Evolutionary conservation across 2,329 filamentous ascomycete species (phyloP).

Genomic region (Penicillium verrucosum): DNA sequence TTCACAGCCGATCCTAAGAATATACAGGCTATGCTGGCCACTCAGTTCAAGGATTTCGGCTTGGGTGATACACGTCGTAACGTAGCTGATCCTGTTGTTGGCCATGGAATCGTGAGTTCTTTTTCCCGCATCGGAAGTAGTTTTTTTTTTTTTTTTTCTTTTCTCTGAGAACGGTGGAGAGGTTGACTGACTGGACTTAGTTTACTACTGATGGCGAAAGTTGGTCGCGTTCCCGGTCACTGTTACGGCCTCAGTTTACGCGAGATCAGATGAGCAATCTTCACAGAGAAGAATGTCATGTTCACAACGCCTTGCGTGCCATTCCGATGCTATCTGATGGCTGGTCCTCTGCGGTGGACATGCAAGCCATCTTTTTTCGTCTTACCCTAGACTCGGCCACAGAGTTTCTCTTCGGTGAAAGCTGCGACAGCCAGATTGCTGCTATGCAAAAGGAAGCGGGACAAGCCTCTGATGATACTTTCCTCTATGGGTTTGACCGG

Average conservation of each 20-base stretch:
- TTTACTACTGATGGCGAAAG: slow-evolving; percentile 49
- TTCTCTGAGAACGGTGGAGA: background rate
- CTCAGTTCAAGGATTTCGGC: background rate
- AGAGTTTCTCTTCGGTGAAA: slow-evolving; percentile 62
- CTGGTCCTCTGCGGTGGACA: slow-evolving; percentile 49
- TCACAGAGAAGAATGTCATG: slow-evolving; percentile 59
- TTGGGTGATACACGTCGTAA: background rate
- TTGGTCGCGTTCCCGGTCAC: slow-evolving; percentile 47
- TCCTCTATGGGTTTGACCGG: background rate
- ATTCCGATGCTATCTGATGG: slow-evolving; percentile 54
- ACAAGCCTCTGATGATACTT: background rate
- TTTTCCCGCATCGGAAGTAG: background rate
- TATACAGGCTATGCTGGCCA: background rate
- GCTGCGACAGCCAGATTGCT: background rate
- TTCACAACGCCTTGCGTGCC: slow-evolving; percentile 27
- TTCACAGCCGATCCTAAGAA: background rate
- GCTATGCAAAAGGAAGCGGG: background rate
- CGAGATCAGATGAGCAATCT: slow-evolving; percentile 53
- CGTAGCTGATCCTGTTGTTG: background rate
- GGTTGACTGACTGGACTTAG: background rate
- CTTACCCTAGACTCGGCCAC: slow-evolving; percentile 67
- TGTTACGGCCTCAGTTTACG: slow-evolving; percentile 51
- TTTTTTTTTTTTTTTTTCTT: background rate
- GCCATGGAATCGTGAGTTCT: background rate
- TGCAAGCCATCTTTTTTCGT: slow-evolving; percentile 62